A percentile compares a stretch with the other conserved stretches of the same genome.
phyloP scores from a whole-genome alignment of 805 yeast species.

The Starmerella floricola region DNA sequence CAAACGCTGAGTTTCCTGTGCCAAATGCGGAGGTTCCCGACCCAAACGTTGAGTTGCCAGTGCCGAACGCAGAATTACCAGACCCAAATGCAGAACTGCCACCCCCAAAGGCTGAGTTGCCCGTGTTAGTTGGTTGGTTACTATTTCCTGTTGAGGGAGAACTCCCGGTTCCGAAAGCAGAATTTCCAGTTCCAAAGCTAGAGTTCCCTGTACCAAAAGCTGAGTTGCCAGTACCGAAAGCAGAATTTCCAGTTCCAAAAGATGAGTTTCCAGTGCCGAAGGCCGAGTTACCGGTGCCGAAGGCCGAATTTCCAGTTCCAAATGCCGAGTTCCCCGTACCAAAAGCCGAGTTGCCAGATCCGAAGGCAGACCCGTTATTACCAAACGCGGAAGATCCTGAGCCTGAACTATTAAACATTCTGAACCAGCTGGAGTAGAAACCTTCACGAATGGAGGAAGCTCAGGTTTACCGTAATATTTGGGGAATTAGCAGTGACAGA shows the following conservation, averaged over 20 bases:
- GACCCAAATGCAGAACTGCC: slow-evolving; percentile 19
- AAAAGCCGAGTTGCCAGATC: slow-evolving; percentile 15
- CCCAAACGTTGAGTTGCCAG: slow-evolving; percentile 18
- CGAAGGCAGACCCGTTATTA: slow-evolving; percentile 11
- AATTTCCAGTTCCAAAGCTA: slow-evolving; percentile 21
- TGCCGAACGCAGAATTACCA: slow-evolving; percentile 13
- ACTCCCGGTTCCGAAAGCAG: slow-evolving; percentile 25
- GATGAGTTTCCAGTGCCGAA: slow-evolving; percentile 11
- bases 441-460: too few species aligned
- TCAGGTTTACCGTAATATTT: too few species aligned
- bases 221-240: slow-evolving; percentile 20
- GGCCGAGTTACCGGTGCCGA: slow-evolving; percentile 9
- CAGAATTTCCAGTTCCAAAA: slow-evolving; percentile 9
- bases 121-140: too few species aligned
- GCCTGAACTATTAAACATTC: too few species aligned
- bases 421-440: too few species aligned
- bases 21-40: slow-evolving; percentile 12
- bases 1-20: slow-evolving; percentile 15
- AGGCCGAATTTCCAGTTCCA: slow-evolving; percentile 13
- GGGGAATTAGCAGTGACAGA: too few species aligned
- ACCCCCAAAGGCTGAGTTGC: slow-evolving; percentile 17
- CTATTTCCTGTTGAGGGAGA: slow-evolving; percentile 20
- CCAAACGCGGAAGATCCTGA: slow-evolving; percentile 7
- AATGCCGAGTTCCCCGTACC: slow-evolving; percentile 21
- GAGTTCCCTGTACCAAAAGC: slow-evolving; percentile 21